phyloP scores from a whole-genome alignment of 1,284 basidiomycete genomes.

The Irpex sp. region DNA sequence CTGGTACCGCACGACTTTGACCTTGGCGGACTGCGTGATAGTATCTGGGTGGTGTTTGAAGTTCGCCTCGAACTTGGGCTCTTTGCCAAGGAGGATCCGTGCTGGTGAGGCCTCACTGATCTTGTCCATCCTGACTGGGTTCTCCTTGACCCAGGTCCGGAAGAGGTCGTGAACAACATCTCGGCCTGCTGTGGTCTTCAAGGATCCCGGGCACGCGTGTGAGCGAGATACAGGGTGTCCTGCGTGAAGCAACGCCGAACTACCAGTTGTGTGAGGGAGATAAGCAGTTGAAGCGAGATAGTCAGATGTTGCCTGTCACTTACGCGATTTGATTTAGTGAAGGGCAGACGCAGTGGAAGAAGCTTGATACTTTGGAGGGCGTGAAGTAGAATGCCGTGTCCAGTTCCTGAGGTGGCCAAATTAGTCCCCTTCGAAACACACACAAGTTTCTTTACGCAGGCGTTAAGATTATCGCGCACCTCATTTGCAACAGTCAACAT shows the following conservation, averaged over 20 bases:
- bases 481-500: slow-evolving; percentile 92
- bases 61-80: slow-evolving; percentile 59
- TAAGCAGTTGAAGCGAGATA: not conserved
- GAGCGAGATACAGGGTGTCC: slow-evolving; percentile 87
- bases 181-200: slow-evolving; percentile 86
- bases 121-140: slow-evolving; percentile 85
- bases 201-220: slow-evolving; percentile 83
- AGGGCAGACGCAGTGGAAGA: slow-evolving; percentile 82
- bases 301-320: slow-evolving; percentile 27
- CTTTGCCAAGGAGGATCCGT: slow-evolving; percentile 58
- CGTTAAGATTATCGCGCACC: slow-evolving; percentile 39
- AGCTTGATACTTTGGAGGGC: slow-evolving; percentile 75
- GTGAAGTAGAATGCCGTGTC: slow-evolving; percentile 89
- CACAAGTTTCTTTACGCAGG: not conserved
- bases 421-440: not conserved
- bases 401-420: slow-evolving; percentile 58
- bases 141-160: slow-evolving; percentile 76
- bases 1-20: slow-evolving; percentile 88
- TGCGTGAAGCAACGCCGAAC: slow-evolving; percentile 86
- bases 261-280: slow-evolving; percentile 22
- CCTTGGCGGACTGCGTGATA: slow-evolving; percentile 52
- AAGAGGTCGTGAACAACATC: slow-evolving; percentile 80
- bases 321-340: slow-evolving; percentile 74
- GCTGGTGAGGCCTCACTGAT: slow-evolving; percentile 72
- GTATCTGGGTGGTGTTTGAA: slow-evolving; percentile 72